Evolutionary conservation across 1,139 yeast species (phyloP), one percentile per base, ranked within the genome.

Genomic region (Pichia kudriavzevii): DNA sequence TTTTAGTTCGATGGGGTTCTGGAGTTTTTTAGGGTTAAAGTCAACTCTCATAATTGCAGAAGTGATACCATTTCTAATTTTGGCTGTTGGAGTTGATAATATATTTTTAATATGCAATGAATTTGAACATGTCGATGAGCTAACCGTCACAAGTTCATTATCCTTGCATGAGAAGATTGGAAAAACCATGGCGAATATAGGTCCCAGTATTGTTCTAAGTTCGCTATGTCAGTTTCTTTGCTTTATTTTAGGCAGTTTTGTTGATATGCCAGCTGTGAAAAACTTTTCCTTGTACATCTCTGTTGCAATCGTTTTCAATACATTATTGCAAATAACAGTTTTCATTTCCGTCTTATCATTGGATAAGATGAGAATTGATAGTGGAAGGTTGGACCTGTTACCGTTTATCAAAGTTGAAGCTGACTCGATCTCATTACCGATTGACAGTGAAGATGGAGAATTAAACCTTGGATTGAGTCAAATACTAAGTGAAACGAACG

Each of bases 41-140:
- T 83, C 94, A 0, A 91, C 97, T 0, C 64, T 91, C 26, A 88
- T 91, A 44, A 85, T 91, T 44, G 96, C 97, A 1, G 97, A 91
- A 54, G 97, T 91, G 4, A 91, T 91, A 29, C 97, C 97, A n/a
- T 91, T 91, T 51, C 62, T 91, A 50, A 81, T 91, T 5, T 65
- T 91, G 42, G 98, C 98, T 0, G 79, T 91, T 38, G 98, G 98
- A 12, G 91, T 91, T 19, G 98, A 91, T 58, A 91, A 91, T 53
- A 82, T 91, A 22, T 91, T 88, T 53, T 63, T 91, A 45, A 72
- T 91, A 17, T 80, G 85, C 1, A 91, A 85, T 55, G 95, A 85
- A 51, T 63, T 83, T 32, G 74, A 76, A 29, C 60, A 67, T 18
- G 69, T 79, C 12, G 69, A 69, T 39, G 39, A 35, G 17, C 64